Evolutionary conservation across 305 asterid species (phyloP), one percentile per base, ranked within the genome.

Genomic region (Fraxinus nigra): DNA sequence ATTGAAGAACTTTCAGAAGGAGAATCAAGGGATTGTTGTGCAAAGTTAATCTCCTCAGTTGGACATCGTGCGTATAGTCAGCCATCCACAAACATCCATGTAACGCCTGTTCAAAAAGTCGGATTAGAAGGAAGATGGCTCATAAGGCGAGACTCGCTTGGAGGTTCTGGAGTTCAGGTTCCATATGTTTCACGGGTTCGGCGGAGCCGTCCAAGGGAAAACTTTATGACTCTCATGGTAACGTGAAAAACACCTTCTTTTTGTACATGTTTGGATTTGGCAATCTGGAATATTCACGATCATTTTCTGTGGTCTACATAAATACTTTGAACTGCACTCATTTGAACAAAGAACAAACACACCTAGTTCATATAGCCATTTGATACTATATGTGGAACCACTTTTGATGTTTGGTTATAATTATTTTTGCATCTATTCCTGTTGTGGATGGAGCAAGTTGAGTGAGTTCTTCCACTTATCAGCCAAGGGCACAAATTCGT

Each of bases 121-220:
- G 89, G 79, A 85, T 85, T 80, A 33, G 91, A 81, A 84, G 89
- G 89, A 81, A 87, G 89, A 86, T 94, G 87, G 84, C 86, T 88
- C 85, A 88, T 84, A 72, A 90, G 97, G 88, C 88, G 85, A 83
- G 98, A 95, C 88, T 92, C 98, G 33, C 85, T 95, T 77, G 98
- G 98, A 79, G 99, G 98, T 85, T 90, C 90, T 78, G 98, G 97
- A 76, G 86, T 94, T 82, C 90, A 90, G 88, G 92, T 95, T 87
- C 99, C 99, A 72, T 93, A 86, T 86, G 98, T 91, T 83, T 94
- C 95, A 78, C 89, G 98, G 81, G 78, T 93, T 85, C 92, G 98
- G 72, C 91, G 98, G 80, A 84, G 99, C 82, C 97, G 99, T 74
- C 98, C 99, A 24, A 94, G 98, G 87, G 97, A 92, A 81, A 92